Evolutionary conservation across 345 rosid species (phyloP).

Genomic region (Sisymbrium altissimum): DNA sequence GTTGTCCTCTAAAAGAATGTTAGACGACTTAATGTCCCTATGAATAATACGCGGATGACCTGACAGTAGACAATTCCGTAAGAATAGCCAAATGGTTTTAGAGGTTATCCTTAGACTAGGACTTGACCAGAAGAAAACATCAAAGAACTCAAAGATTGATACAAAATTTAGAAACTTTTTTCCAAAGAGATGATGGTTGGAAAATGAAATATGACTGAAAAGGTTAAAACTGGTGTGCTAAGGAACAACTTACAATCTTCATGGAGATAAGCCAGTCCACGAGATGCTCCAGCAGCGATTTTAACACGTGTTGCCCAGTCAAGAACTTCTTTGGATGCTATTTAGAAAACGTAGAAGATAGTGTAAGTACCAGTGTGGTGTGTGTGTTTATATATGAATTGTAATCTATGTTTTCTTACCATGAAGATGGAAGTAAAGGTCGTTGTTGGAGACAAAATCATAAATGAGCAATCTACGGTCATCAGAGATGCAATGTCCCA

Average conservation of each 20-base stretch:
- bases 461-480: constrained; percentile 76
- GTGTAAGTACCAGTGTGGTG: neutral
- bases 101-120: neutral
- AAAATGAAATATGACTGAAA: neutral
- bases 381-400: neutral
- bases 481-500: constrained; percentile 87
- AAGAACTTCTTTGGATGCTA: constrained; percentile 48
- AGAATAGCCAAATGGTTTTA: neutral
- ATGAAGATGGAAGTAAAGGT: constrained; percentile 90
- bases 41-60: constrained; percentile 95
- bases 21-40: constrained; percentile 95
- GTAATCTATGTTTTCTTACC: constrained; percentile 39
- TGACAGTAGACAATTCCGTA: constrained; percentile 26
- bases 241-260: constrained; percentile 72
- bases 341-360: constrained; percentile 30
- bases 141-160: neutral
- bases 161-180: neutral
- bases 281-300: constrained; percentile 94
- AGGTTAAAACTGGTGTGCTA: neutral
- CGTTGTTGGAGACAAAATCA: constrained; percentile 81
- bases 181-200: neutral
- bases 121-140: neutral
- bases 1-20: constrained; percentile 88
- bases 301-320: constrained; percentile 82
- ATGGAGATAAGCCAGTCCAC: constrained; percentile 96